phyloP scores from a whole-genome alignment of 208 protist species.

The Leishmania martiniquensis region DNA sequence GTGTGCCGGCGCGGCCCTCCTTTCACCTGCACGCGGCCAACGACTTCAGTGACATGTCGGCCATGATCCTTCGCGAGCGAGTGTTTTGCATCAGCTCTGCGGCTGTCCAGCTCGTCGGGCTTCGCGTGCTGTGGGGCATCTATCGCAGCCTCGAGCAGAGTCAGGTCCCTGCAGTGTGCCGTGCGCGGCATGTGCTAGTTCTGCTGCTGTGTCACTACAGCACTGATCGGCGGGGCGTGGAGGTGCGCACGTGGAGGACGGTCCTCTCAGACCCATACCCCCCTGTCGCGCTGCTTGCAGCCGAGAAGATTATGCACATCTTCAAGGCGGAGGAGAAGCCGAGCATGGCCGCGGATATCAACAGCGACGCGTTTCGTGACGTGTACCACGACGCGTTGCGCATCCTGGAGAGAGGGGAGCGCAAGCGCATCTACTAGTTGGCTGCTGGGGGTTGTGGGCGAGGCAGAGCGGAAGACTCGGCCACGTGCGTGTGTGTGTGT shows the following conservation, averaged over 20 bases:
- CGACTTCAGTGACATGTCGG: slow-evolving; percentile 32
- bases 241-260: slow-evolving; percentile 49
- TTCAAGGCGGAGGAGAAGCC: slow-evolving; percentile 25
- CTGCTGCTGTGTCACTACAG: slow-evolving; percentile 27
- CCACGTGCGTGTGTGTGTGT: background rate
- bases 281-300: slow-evolving; percentile 58
- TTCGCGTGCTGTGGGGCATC: slow-evolving; percentile 70
- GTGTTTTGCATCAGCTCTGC: slow-evolving; percentile 35
- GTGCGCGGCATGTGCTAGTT: slow-evolving; percentile 64
- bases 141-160: slow-evolving; percentile 57
- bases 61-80: slow-evolving; percentile 43
- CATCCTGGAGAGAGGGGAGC: slow-evolving; percentile 25
- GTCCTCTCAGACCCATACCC: slow-evolving; percentile 66
- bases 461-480: background rate
- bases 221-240: slow-evolving; percentile 27
- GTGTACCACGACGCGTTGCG: slow-evolving; percentile 24
- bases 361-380: slow-evolving; percentile 15
- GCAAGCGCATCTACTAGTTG: slow-evolving; percentile 22
- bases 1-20: slow-evolving; percentile 39
- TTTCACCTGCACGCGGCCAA: slow-evolving; percentile 28
- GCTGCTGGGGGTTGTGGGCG: background rate
- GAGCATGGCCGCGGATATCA: slow-evolving; percentile 10
- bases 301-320: slow-evolving; percentile 50
- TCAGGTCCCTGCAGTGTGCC: slow-evolving; percentile 53
- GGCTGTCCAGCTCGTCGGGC: slow-evolving; percentile 44